These are phyloP conservation scores for Kwoniella sp. DNA, from an alignment of 768 basidiomycete genomes.

Conservation along the genomic window DNA sequence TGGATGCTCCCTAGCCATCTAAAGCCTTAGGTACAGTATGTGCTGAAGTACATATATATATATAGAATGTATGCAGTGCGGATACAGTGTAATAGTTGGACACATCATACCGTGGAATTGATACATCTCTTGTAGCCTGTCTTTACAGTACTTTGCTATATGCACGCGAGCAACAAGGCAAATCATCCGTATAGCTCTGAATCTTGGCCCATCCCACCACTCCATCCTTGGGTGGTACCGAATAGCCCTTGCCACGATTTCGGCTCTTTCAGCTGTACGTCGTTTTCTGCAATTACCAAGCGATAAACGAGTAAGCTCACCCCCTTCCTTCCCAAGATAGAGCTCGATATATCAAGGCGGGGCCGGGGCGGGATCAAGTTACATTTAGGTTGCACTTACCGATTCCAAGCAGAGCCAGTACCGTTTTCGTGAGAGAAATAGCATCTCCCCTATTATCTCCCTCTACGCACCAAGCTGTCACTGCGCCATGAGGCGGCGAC, in stretches of 20 bases:
- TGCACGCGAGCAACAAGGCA: no score
- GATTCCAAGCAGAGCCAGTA: slow-evolving; percentile 23
- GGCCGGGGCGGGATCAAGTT: no score
- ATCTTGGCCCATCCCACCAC: slow-evolving; percentile 41
- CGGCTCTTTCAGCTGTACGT: slow-evolving; percentile 36
- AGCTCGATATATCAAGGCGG: no score
- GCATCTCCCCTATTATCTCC: slow-evolving; percentile 81
- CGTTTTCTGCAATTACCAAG: slow-evolving; percentile 2
- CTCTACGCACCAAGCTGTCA: slow-evolving; percentile 77
- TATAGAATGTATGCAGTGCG: no score
- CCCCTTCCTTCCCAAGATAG: no score
- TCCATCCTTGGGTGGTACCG: slow-evolving; percentile 43
- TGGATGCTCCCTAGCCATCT: no score
- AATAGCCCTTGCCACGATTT: slow-evolving; percentile 47
- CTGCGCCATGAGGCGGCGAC: slow-evolving; percentile 60
- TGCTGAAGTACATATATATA: no score
- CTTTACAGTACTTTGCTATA: no score
- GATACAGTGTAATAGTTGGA: no score
- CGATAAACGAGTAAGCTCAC: not conserved
- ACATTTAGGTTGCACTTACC: slow-evolving; percentile 18
- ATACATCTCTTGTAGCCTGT: no score
- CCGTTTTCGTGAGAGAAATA: slow-evolving; percentile 23
- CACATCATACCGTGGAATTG: no score
- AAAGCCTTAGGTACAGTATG: no score
- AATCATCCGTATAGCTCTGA: slow-evolving; percentile 45